Evolutionary conservation across 2,329 filamentous ascomycete genomes (phyloP), one percentile per base, ranked within the genome.

Genomic region (Raffaelea arxii): DNA sequence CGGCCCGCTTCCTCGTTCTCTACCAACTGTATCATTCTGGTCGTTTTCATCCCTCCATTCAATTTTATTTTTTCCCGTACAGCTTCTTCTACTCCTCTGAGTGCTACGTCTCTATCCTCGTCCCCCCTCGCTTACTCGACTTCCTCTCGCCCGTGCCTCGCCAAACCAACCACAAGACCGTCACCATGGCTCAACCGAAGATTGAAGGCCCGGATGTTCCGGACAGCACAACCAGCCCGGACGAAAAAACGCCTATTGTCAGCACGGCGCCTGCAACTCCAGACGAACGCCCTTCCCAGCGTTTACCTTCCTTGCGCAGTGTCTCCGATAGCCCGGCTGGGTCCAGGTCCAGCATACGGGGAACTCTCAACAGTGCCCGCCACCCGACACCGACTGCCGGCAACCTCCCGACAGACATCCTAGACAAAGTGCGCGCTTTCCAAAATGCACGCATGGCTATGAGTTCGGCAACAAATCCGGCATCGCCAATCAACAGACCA

Each of bases 341-440:
- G 43, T 67, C 46, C 14, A 89, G 81, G n/a, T 95, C 89, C n/a
- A 92, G 84, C 24, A 82, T 86, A 36, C 70, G 90, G 4, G 88
- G 88, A 36, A 77, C 86, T 48, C 69, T 95, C 57, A 88, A 82
- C 62, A 77, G 67, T 53, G 78, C 76, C 4, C 69, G 79, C 49
- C 70, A 75, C 42, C 78, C 77, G 3, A 59, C 65, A 19, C 65
- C 66, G 14, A 58, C 65, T 11, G 58, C 68, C 1, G 61, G 60
- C 37, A 63, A 52, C 24, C 50, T 68, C 46, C 67, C 68, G 9
- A 61, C 59, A 32, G 66, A 66, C 38, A 60, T 69, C 40, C 61
- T 71, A 53, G 60, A 63, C 30, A 69, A 65, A 49, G 62, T 62
- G 19, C 58, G 59, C 3, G 62, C 60, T 7, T 51, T 65, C 18